Evolutionary conservation across 2,329 filamentous ascomycete genomes (phyloP).

Genomic region (Diplodia seriata): DNA sequence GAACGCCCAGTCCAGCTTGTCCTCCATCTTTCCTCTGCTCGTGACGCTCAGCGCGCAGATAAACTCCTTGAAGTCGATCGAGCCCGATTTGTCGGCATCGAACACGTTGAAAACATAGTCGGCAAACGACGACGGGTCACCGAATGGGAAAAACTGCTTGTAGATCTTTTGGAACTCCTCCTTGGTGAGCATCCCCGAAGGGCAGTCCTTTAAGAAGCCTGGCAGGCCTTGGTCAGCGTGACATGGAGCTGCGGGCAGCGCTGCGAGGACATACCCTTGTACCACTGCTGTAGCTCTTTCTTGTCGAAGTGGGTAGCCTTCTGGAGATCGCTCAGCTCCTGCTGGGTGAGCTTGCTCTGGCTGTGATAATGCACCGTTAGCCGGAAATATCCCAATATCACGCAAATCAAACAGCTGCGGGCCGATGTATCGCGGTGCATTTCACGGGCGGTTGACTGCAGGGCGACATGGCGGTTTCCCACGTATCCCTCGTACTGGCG

Average conservation of each 20-base stretch:
- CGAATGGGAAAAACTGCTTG: slow-evolving; percentile 98
- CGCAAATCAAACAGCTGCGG: slow-evolving; percentile 37
- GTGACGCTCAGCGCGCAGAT: slow-evolving; percentile 98
- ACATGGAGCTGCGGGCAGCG: neutral
- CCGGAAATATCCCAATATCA: slow-evolving; percentile 41
- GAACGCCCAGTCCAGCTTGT: slow-evolving; percentile 99
- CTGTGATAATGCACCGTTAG: slow-evolving; percentile 60
- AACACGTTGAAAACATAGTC: slow-evolving; percentile 99
- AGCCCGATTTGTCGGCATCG: slow-evolving; percentile 94
- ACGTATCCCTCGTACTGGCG: slow-evolving; percentile 42
- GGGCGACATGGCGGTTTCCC: slow-evolving; percentile 37
- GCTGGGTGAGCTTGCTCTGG: slow-evolving; percentile 97
- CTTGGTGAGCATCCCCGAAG: slow-evolving; percentile 94
- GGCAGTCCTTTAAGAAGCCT: slow-evolving; percentile 99
- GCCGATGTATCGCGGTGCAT: slow-evolving; percentile 40
- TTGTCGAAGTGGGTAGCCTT: slow-evolving; percentile 99
- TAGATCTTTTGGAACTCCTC: slow-evolving; percentile 99
- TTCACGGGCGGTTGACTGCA: slow-evolving; percentile 40
- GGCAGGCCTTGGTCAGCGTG: slow-evolving; percentile 38
- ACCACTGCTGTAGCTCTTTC: slow-evolving; percentile 99
- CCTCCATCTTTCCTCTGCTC: slow-evolving; percentile 97
- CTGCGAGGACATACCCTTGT: slow-evolving; percentile 76
- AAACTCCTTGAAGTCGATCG: slow-evolving; percentile 99
- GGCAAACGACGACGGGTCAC: slow-evolving; percentile 94
- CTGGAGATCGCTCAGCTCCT: slow-evolving; percentile 94